These are phyloP conservation scores for Gloeopeniophorella convolvens DNA, from an alignment of 768 basidiomycete genomes.

Conservation along the genomic window DNA sequence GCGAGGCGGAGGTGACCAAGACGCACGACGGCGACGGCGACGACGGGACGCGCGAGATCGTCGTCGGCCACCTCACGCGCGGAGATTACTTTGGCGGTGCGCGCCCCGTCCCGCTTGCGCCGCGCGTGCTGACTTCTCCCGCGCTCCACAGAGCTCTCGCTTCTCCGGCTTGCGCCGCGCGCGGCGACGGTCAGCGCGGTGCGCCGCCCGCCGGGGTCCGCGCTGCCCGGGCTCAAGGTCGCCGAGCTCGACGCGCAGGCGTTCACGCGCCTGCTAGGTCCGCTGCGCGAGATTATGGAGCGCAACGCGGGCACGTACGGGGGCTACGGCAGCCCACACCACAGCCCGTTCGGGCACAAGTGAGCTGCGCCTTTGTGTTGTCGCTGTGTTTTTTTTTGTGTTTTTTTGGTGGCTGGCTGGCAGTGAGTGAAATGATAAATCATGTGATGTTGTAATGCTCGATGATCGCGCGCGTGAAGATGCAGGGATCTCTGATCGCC, in stretches of 20 bases:
- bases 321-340: constrained; percentile 7
- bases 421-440: not conserved
- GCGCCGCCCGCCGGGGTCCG: constrained; percentile 38
- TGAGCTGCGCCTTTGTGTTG: not conserved
- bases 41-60: constrained; percentile 54
- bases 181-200: constrained; percentile 95
- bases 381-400: not conserved
- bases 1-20: constrained; percentile 84
- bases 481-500: too few relatives aligned
- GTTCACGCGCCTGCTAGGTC: constrained; percentile 90
- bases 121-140: constrained; percentile 12
- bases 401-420: not conserved
- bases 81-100: constrained; percentile 98
- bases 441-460: constrained; percentile 1
- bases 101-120: constrained; percentile 20
- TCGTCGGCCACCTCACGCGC: constrained; percentile 71
- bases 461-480: too few relatives aligned
- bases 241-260: constrained; percentile 90
- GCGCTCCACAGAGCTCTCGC: constrained; percentile 68
- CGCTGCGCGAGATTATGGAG: constrained; percentile 89
- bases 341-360: constrained; percentile 7
- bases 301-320: constrained; percentile 72
- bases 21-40: constrained; percentile 50
- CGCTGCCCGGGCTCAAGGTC: constrained; percentile 70
- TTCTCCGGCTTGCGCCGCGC: constrained; percentile 82